phyloP scores from a whole-genome alignment of 1,284 basidiomycete genomes.

The Cystobasidiaceae sp. region DNA sequence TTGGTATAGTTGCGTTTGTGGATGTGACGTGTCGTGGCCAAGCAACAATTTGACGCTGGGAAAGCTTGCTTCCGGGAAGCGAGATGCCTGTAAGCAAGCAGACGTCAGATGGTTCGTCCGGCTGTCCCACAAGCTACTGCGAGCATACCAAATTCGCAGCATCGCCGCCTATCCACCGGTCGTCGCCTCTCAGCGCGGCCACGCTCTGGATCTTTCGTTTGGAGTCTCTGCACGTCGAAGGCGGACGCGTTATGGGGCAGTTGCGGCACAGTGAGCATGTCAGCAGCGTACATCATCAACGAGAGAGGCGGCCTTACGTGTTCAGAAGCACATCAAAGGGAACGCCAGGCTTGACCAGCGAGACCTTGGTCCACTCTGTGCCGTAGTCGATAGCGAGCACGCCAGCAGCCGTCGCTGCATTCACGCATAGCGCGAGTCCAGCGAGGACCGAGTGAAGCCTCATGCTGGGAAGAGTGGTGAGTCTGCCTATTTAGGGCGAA shows the following conservation, averaged over 20 bases:
- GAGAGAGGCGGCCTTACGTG: slow-evolving; percentile 33
- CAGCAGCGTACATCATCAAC: background rate
- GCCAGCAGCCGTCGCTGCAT: slow-evolving; percentile 36
- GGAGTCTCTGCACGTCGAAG: slow-evolving; percentile 62
- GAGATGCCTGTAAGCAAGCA: slow-evolving; percentile 57
- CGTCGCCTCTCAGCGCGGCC: slow-evolving; percentile 79
- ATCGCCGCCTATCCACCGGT: slow-evolving; percentile 81
- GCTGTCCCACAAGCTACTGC: background rate
- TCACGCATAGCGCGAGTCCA: background rate
- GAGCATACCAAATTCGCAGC: slow-evolving; percentile 70
- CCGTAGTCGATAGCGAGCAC: slow-evolving; percentile 90
- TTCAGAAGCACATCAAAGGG: slow-evolving; percentile 95
- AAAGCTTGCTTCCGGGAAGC: slow-evolving; percentile 84
- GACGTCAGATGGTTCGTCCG: background rate
- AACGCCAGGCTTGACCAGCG: slow-evolving; percentile 89
- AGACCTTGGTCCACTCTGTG: slow-evolving; percentile 90
- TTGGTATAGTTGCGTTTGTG: slow-evolving; percentile 54
- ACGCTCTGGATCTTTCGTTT: slow-evolving; percentile 90
- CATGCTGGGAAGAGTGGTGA: background rate
- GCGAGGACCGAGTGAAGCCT: slow-evolving; percentile 1
- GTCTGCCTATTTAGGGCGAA: background rate
- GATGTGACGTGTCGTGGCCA: slow-evolving; percentile 61
- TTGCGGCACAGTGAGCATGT: background rate
- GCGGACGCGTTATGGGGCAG: background rate
- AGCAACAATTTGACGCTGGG: slow-evolving; percentile 82